Conservation (phyloP, 208 protist genomes). For the Phytomonas sp. region DNA sequence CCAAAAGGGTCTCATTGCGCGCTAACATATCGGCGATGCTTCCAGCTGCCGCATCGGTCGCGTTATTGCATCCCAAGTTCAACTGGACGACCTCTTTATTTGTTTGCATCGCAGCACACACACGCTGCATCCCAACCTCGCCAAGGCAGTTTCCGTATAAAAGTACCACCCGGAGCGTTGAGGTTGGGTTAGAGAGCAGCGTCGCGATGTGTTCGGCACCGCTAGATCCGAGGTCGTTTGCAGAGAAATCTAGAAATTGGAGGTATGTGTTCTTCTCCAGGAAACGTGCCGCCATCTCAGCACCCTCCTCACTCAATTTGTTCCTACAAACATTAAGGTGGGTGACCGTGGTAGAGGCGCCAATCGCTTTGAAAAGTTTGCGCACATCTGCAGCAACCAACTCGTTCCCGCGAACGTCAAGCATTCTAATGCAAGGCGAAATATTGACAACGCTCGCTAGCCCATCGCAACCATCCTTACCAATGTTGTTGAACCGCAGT, state of each 20-base stretch:
- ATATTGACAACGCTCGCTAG: constrained; percentile 71
- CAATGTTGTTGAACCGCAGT: constrained; percentile 86
- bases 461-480: constrained; percentile 81
- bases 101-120: constrained; percentile 38
- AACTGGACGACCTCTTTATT: constrained; percentile 59
- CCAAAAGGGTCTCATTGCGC: constrained; percentile 56
- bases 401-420: constrained; percentile 83
- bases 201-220: constrained; percentile 54
- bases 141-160: constrained; percentile 80
- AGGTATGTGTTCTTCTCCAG: constrained; percentile 83
- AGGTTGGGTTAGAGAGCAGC: constrained; percentile 41
- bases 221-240: constrained; percentile 74
- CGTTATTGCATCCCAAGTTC: constrained; percentile 78
- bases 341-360: constrained; percentile 54
- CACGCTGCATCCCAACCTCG: constrained; percentile 26
- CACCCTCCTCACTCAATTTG: constrained; percentile 77
- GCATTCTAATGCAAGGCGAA: constrained; percentile 42
- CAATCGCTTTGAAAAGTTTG: constrained; percentile 66
- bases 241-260: constrained; percentile 72
- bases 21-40: constrained; percentile 68
- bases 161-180: constrained; percentile 37
- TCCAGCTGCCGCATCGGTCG: constrained; percentile 43
- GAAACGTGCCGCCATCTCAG: constrained; percentile 38
- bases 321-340: constrained; percentile 59
- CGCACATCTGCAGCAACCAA: constrained; percentile 46